Conservation (phyloP, 306 rosid species). For the Hippophae gyantsensis region DNA sequence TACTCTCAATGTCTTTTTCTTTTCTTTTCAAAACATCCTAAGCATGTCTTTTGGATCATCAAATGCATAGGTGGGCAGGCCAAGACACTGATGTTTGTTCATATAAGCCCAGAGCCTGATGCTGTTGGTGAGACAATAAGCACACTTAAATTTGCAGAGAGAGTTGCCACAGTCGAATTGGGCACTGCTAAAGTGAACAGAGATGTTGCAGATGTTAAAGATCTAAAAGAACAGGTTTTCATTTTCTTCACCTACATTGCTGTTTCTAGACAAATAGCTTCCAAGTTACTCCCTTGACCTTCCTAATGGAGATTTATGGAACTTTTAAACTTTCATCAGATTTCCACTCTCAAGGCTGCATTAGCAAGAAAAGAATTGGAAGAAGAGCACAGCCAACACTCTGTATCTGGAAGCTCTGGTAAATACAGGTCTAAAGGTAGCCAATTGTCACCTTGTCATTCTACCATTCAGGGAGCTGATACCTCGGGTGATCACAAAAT, state of each 20-base stretch:
- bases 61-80: slow-evolving; percentile 77
- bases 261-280: neutral
- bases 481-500: slow-evolving; percentile 27
- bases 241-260: neutral
- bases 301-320: neutral
- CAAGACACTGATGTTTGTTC: slow-evolving; percentile 93
- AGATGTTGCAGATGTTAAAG: slow-evolving; percentile 72
- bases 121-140: slow-evolving; percentile 77
- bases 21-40: slow-evolving; percentile 1
- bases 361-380: slow-evolving; percentile 65
- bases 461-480: slow-evolving; percentile 31
- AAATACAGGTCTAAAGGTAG: slow-evolving; percentile 41
- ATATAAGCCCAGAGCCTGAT: slow-evolving; percentile 82
- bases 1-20: neutral
- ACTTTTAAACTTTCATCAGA: slow-evolving; percentile 32
- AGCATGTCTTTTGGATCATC: slow-evolving; percentile 14
- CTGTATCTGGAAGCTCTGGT: slow-evolving; percentile 49
- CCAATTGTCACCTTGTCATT: slow-evolving; percentile 48
- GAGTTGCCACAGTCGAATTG: slow-evolving; percentile 92
- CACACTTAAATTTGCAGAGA: slow-evolving; percentile 90
- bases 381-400: slow-evolving; percentile 26
- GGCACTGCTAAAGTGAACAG: slow-evolving; percentile 92
- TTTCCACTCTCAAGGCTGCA: slow-evolving; percentile 65
- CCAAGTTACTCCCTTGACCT: neutral
- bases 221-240: slow-evolving; percentile 79